Evolutionary conservation across 2,329 filamentous ascomycete genomes (phyloP), one percentile per base, ranked within the genome.

Genomic region (Phialophora macrospora): DNA sequence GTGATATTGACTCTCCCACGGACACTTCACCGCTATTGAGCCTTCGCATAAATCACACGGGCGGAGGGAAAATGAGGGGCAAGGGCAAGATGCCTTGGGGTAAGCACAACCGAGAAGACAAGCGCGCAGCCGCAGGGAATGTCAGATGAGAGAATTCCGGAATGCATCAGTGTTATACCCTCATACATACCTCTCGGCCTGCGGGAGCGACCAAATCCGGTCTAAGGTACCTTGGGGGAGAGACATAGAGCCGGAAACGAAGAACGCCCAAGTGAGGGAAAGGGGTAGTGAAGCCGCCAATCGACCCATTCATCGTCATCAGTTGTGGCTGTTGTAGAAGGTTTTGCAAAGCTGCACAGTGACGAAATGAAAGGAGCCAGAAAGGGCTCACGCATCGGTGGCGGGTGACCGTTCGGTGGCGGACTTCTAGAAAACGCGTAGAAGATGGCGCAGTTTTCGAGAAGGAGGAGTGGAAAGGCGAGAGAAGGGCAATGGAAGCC

Each of bases 381-480:
- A 28, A 20, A 34, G 14, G 8, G 55, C 20, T 6, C 38, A 20
- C 17, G 14, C 38, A 44, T 44, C 38, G 4, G 34, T 41, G 34
- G 34, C 34, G 14, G 34, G 34, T 41, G 34, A 41, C 34, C 17
- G 34, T 41, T 41, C 14, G 38, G 38, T 44, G 38, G 38, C 38
- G 38, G 38, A 44, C 38, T 51, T 51, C 48, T 51, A 51, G 48
- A 51, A 51, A 14, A 51, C 48, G 48, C 48, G 48, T 51, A 14
- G 48, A 51, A 51, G 56, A 49, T 9, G 38, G 24, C 49, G 34
- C 24, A 49, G 20, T 63, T 67, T 64, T 69, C 56, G 67, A 69
- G 66, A 59, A 63, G 60, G 59, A 54, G 61, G 61, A 63, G 66
- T 65, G 64, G 58, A 41, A 57, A 26, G 28, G n/a, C 11, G 52